These are phyloP conservation scores for Leishmania mexicana DNA, from an alignment of 208 protist genomes.

Conservation along the genomic window DNA sequence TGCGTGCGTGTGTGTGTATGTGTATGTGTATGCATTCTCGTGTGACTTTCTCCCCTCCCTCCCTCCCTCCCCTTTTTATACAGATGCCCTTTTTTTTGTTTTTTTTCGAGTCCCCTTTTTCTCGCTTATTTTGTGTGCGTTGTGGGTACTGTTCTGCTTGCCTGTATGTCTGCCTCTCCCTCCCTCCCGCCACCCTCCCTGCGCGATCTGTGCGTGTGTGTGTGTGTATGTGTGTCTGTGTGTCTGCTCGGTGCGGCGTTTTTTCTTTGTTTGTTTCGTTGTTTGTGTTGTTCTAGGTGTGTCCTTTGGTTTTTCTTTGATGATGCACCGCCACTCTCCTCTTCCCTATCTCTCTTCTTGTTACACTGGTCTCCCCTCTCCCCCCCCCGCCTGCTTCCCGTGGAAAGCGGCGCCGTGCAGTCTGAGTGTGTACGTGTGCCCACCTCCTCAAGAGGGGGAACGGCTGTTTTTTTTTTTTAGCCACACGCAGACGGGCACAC, in stretches of 20 bases:
- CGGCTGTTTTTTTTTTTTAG: background rate
- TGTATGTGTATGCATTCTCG: background rate
- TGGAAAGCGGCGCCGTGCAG: too few species aligned
- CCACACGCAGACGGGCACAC: background rate
- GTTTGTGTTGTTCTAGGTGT: background rate
- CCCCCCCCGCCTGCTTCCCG: too few species aligned
- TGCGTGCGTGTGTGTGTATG: background rate
- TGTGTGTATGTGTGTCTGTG: too few species aligned
- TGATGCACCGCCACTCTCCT: background rate
- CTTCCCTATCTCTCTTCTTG: too few species aligned
- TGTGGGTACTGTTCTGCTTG: too few species aligned
- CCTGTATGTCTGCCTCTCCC: too few species aligned
- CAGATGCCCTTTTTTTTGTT: background rate
- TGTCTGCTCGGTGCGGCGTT: background rate
- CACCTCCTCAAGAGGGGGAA: background rate
- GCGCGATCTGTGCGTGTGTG: too few species aligned
- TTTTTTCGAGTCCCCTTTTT: background rate
- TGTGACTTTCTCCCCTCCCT: background rate
- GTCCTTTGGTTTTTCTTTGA: background rate
- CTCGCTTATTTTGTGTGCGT: too few species aligned
- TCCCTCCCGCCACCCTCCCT: too few species aligned
- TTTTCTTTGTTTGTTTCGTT: background rate
- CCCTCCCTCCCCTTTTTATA: background rate
- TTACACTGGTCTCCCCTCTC: too few species aligned
- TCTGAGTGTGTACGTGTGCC: too few species aligned